Evolutionary conservation across 768 basidiomycete species (phyloP), one percentile per base, ranked within the genome.

Genomic region (Lentinula detonsa): DNA sequence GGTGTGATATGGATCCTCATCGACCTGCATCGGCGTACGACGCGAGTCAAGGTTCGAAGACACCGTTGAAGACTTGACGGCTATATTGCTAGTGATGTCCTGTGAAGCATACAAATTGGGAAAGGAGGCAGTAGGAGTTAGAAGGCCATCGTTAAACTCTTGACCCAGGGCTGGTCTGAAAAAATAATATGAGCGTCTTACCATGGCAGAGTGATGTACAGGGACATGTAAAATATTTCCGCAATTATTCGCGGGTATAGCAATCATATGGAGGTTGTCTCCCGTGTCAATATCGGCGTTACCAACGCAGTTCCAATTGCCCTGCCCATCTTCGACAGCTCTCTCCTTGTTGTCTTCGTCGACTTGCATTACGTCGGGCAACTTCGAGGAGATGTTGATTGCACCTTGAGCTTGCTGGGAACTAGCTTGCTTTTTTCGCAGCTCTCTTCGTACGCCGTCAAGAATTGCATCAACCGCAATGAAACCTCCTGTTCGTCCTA

Each of bases 401-500:
- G 6, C 21, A 8, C 18, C n/a, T 5, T 46, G 45, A 21, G 6
- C 45, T 7, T 28, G 45, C 4, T 54, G 9, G 1, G 18, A 54
- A 54, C 16, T 7, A 16, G 16, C 5, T 49, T 33, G 57, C 63
- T 65, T 60, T 46, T 65, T 63, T 63, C 70, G 71, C 68, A 88
- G 66, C 72, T 93, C 90, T 55, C 79, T 71, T 66, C 83, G 75
- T 3, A 94, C 74, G 4, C 84, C 88, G 68, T 93, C 90, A 58
- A 95, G 75, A n/a, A 93, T 78, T 7, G 92, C 87, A 70, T 94
- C 92, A 1, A 96, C 84, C 7, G 91, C 86, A 68, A 98, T 94
- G 71, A 93, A 98, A 28, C 90, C 91, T 21, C 96, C 96, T 0
- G 96, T 98, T 45, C 96, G 82, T 0, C 96, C 96, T 5, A 97